Evolutionary conservation across 2,329 filamentous ascomycete genomes (phyloP), one percentile per base, ranked within the genome.

Genomic region (Neurospora crassa): DNA sequence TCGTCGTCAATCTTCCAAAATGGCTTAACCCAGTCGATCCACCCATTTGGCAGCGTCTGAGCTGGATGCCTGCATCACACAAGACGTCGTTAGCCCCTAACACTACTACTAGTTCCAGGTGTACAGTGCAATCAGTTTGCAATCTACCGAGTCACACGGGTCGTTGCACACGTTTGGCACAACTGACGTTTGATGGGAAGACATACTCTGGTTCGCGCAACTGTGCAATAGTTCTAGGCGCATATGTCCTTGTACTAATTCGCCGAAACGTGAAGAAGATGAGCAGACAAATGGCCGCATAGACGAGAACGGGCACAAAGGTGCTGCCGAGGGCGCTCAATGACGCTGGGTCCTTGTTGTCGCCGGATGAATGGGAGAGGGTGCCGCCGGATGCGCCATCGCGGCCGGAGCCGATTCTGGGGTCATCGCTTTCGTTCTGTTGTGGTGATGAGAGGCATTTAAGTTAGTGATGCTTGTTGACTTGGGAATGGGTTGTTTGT

Each of bases 1-100:
- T 89, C 89, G 80, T 97, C 94, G 6, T 86, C 84, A 67, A 89
- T 81, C 76, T 86, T 87, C 81, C 87, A 87, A 80, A 92, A 89
- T 11, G 86, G 82, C 53, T 80, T 80, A 73, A 92, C 80, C 90
- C 90, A 92, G 76, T 86, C 84, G 77, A 90, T 84, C 69, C 87
- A 79, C 63, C 89, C 88, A n/a, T 78, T 82, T 2, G 88, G 85
- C 1, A 89, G 83, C 18, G 82, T 78, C 1, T 86, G 86, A 68
- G 86, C 87, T 43, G 88, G 86, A 76, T 90, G 86, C 74, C 85
- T 86, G 37, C 20, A 24, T 68, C 8, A 24, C 29, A 63, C 37
- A 24, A 67, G 2, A 69, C 12, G 16, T 67, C 40, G 42, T 74
- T 67, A 71, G 70, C 42, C 14, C 40, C 40, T 20, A 10, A 20